Evolutionary conservation across 441 rosid species (phyloP).

Genomic region (Hura crepitans): DNA sequence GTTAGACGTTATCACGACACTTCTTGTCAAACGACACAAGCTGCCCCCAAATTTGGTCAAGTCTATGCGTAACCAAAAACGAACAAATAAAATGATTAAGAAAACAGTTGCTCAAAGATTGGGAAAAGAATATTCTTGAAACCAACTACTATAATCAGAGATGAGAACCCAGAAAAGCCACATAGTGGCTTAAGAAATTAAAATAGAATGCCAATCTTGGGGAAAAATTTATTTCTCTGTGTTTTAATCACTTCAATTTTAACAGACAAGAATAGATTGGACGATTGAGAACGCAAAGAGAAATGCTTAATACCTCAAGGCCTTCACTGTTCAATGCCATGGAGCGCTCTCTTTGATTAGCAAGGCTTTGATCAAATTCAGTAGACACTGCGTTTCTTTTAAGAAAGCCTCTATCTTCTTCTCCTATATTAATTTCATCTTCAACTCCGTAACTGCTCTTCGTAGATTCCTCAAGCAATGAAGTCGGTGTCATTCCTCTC

Average conservation of each 20-base stretch:
- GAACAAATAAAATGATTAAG: not conserved
- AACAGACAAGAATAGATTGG: not conserved
- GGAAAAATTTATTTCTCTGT: too few relatives aligned
- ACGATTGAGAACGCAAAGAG: too few relatives aligned
- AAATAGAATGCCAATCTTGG: not conserved
- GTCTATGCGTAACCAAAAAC: not conserved
- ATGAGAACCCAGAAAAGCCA: too few relatives aligned
- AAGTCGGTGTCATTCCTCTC: slow-evolving; percentile 89
- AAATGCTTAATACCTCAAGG: slow-evolving; percentile 56
- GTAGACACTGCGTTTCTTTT: slow-evolving; percentile 64
- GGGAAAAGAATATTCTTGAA: not conserved
- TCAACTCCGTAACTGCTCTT: slow-evolving; percentile 38
- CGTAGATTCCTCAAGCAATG: slow-evolving; percentile 66
- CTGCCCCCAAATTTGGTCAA: not conserved
- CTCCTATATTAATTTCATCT: slow-evolving; percentile 42
- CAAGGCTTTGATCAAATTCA: slow-evolving; percentile 50
- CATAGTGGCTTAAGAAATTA: not conserved
- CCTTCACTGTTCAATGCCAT: slow-evolving; percentile 95
- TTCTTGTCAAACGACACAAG: not conserved
- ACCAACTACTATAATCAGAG: not conserved
- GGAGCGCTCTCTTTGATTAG: slow-evolving; percentile 82
- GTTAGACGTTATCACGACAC: not conserved
- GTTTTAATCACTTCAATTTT: not conserved
- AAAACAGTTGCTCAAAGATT: not conserved
- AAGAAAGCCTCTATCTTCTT: slow-evolving; percentile 39